Evolutionary conservation across 2,329 filamentous ascomycete species (phyloP), one percentile per base, ranked within the genome.

Genomic region (Xylaria hypoxylon): DNA sequence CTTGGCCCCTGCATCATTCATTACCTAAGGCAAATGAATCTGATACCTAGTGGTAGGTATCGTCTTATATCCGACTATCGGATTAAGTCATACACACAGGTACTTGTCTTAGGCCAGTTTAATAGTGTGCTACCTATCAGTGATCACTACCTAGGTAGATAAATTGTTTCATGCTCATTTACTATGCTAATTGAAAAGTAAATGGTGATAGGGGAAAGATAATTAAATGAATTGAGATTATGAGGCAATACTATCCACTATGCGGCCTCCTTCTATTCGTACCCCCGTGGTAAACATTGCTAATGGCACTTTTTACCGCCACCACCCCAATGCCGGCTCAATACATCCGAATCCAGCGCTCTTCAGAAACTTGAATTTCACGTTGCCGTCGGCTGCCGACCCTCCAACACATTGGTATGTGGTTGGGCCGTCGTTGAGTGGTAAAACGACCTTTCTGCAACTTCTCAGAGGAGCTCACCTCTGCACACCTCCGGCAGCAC

Each of bases 401-500:
- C 76, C 77, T 4, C 77, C 80, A 15, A 86, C 91, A 71, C 88
- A 93, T 77, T 98, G 94, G 94, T 92, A 92, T 44, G 84, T 99
- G 44, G 84, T 98, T 28, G 94, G 93, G 0, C 89, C 93, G 0
- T 94, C 92, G 0, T 87, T 91, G 1, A 87, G 90, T 1, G 92
- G 92, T 0, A 92, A 95, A 77, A 96, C 94, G 0, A 91, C 91
- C 0, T 90, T 99, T 63, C 84, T 98, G 3, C 88, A 97, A 67
- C 82, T 95, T 22, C 82, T 98, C 10, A 85, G 89, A 35, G 95
- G 94, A 8, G 86, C 90, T 64, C 85, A 94, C 71, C 81, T 97
- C 35, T 92, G 89, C 76, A 82, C 92, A 6, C 95, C 95, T 4
- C 90, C 94, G 0, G 86, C 83, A 3, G 90, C 92, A 1, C 87